Conservation (phyloP, 1,284 basidiomycete species). For the Apiotrichum montevideense region DNA sequence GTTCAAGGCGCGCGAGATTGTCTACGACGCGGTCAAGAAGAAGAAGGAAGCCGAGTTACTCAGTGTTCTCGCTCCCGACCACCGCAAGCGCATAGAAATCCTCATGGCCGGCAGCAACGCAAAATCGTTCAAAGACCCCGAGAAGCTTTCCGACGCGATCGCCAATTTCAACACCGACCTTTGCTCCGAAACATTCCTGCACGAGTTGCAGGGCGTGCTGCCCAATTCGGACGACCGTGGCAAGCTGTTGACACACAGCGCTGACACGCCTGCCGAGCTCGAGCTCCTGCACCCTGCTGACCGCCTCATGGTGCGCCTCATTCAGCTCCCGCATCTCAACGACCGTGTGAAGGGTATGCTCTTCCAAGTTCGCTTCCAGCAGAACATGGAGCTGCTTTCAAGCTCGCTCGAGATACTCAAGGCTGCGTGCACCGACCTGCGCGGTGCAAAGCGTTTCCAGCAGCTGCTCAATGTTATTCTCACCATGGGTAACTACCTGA, state of each 20-base stretch:
- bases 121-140: constrained; percentile 65
- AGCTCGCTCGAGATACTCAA: constrained; percentile 68
- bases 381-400: constrained; percentile 61
- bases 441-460: constrained; percentile 75
- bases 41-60: constrained; percentile 75
- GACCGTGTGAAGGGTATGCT: constrained; percentile 92
- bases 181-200: constrained; percentile 79
- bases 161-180: constrained; percentile 76
- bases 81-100: constrained; percentile 86
- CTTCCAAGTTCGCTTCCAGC: constrained; percentile 78
- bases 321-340: constrained; percentile 87
- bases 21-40: constrained; percentile 54
- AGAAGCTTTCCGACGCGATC: constrained; percentile 75
- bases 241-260: constrained; percentile 78
- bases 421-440: constrained; percentile 69
- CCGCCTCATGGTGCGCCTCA: constrained; percentile 91
- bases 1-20: constrained; percentile 93
- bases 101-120: constrained; percentile 68
- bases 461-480: constrained; percentile 72
- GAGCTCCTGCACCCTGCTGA: constrained; percentile 86
- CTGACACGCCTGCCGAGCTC: constrained; percentile 71
- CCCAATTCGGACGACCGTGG: constrained; percentile 89
- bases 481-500: constrained; percentile 96
- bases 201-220: constrained; percentile 75
- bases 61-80: constrained; percentile 83